These are phyloP conservation scores for Geotrichum phurueaensis DNA, from an alignment of 1,139 yeast species.

Conservation along the genomic window DNA sequence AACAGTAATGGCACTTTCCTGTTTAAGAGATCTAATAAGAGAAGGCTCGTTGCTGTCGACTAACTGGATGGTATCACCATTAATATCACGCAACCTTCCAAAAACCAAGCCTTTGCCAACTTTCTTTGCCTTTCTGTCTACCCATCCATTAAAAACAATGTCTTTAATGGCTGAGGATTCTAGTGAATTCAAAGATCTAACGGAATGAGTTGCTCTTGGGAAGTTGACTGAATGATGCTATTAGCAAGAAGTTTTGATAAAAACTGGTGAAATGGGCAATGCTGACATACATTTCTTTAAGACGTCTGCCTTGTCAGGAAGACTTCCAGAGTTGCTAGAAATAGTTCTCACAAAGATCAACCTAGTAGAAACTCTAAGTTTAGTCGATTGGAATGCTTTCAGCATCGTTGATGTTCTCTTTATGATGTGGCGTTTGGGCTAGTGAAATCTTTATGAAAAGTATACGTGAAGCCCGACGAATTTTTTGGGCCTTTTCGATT, in stretches of 20 bases:
- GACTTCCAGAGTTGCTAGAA: background rate
- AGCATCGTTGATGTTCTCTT: background rate
- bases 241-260: background rate
- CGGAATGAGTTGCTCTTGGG: conserved; percentile 21
- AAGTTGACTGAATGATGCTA: conserved; percentile 18
- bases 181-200: conserved; percentile 12
- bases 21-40: conserved; percentile 46
- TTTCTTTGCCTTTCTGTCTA: conserved; percentile 64
- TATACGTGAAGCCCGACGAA: background rate
- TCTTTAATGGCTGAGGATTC: background rate
- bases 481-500: background rate
- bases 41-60: conserved; percentile 47
- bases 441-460: background rate
- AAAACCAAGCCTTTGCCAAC: conserved; percentile 54
- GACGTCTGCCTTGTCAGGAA: conserved; percentile 17
- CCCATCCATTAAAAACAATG: conserved; percentile 63
- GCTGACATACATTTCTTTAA: conserved; percentile 20
- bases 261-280: background rate
- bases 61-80: conserved; percentile 65
- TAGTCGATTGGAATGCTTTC: background rate
- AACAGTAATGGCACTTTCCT: conserved; percentile 75
- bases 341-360: background rate
- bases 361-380: background rate
- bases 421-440: background rate
- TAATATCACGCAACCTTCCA: conserved; percentile 65